These are phyloP conservation scores for Apiospora sp. DNA, from an alignment of 2,329 filamentous ascomycete species.

Conservation along the genomic window DNA sequence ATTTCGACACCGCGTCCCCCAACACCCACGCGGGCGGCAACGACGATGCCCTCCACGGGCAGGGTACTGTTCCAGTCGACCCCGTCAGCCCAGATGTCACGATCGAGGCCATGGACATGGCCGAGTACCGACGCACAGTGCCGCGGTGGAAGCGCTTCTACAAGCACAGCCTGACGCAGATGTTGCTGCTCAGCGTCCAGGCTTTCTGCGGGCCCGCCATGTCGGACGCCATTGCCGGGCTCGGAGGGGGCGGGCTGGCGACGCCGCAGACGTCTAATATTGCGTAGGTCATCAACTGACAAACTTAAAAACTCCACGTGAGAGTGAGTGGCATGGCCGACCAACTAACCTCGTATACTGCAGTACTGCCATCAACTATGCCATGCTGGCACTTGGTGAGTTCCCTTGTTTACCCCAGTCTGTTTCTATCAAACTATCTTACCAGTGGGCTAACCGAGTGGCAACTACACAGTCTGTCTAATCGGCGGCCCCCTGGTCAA, in stretches of 20 bases:
- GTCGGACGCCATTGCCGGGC: conserved; percentile 49
- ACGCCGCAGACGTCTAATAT: conserved; percentile 53
- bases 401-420: not conserved
- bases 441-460: conserved; percentile 27
- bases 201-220: conserved; percentile 53
- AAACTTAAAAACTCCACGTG: not conserved
- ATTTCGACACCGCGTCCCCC: conserved; percentile 37
- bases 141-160: conserved; percentile 54
- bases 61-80: conserved; percentile 33
- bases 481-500: conserved; percentile 55
- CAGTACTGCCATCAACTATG: conserved; percentile 38
- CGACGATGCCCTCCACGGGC: conserved; percentile 34
- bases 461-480: conserved; percentile 42
- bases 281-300: conserved; percentile 38
- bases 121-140: conserved; percentile 35
- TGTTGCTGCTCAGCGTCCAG: conserved; percentile 55
- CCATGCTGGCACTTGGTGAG: conserved; percentile 41
- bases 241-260: conserved; percentile 54
- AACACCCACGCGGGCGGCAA: conserved; percentile 37
- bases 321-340: no score
- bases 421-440: not conserved
- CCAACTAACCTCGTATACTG: not conserved
- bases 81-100: conserved; percentile 29
- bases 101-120: conserved; percentile 46
- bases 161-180: conserved; percentile 57